Evolutionary conservation across 805 yeast species (phyloP), one percentile per base, ranked within the genome.

Genomic region (Priceomyces haplophilus): DNA sequence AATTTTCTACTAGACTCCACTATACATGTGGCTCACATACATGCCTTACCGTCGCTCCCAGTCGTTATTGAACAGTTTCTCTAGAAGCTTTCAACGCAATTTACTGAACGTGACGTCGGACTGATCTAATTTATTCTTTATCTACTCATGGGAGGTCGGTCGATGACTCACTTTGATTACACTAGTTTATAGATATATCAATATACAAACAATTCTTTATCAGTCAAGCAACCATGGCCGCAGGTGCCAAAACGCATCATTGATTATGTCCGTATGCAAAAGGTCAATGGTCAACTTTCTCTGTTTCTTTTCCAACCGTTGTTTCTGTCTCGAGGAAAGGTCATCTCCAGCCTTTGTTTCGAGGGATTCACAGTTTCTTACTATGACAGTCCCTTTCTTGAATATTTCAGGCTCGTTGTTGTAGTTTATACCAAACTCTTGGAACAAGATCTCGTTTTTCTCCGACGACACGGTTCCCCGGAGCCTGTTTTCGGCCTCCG

Each of bases 351-450:
- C 48, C 3, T 23, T 50, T 10, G 27, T 38, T 1, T 25, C 34
- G 1, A 46, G 41, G 17, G 47, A 46, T n/a, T 54, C 55, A 23
- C 58, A 53, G 41, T 80, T 82, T 53, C 90, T 67, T 3, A 81
- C 67, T 13, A 79, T 59, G 2, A 78, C 62, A 0, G 90, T 80
- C 2, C 99, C 99, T 65, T 91, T 93, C 49, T 84, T 86, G 65
- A 67, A 93, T 48, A 89, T 82, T 42, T 86, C 97, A 0, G 85
- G 86, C 63, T 91, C 97, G 49, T 87, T 80, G 59, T 93, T 93
- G 64, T 93, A 93, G 57, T 93, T 93, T 34, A 91, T 81, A 0
- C 85, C 85, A 62, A 90, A 86, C 46, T 81, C 77, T 17, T 74
- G 65, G 56, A 85, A 93, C 46, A 93, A 60, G 2, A 93, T 81